phyloP scores from a whole-genome alignment of 1,139 yeast genomes.

The Saccharomyces hybrid region DNA sequence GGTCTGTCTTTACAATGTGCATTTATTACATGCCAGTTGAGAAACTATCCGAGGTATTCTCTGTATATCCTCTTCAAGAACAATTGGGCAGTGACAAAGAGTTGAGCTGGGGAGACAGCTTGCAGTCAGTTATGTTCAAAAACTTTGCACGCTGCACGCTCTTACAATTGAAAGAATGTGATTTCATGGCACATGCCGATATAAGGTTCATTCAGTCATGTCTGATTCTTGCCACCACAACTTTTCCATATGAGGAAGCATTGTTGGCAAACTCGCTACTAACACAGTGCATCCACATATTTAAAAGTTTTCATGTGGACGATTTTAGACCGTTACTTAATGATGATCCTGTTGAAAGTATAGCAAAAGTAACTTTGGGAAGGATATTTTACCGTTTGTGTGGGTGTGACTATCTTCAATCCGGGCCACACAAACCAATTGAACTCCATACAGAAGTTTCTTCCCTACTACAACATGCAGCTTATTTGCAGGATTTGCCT shows the following conservation, averaged over 20 bases:
- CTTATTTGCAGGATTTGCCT: slow-evolving; percentile 22
- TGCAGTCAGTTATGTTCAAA: slow-evolving; percentile 9
- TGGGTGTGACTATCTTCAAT: slow-evolving; percentile 22
- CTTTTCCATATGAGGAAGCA: slow-evolving; percentile 12
- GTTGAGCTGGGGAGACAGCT: slow-evolving; percentile 13
- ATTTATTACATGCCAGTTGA: slow-evolving; percentile 25
- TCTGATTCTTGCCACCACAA: slow-evolving; percentile 23
- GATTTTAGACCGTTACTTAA: slow-evolving; percentile 15
- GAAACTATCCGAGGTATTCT: slow-evolving; percentile 9
- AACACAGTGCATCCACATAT: slow-evolving; percentile 20
- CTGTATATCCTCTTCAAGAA: slow-evolving; percentile 8
- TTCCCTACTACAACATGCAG: slow-evolving; percentile 27
- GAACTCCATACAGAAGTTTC: slow-evolving; percentile 22
- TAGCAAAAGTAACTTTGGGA: slow-evolving; percentile 21
- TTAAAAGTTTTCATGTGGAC: slow-evolving; percentile 20
- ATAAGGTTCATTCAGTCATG: slow-evolving; percentile 23
- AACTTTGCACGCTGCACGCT: slow-evolving; percentile 16
- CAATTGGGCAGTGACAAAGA: slow-evolving; percentile 7
- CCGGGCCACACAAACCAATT: slow-evolving; percentile 20
- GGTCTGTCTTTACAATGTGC: slow-evolving; percentile 27
- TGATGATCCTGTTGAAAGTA: slow-evolving; percentile 19
- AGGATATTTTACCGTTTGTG: slow-evolving; percentile 28
- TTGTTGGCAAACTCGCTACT: slow-evolving; percentile 17
- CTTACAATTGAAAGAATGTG: slow-evolving; percentile 14
- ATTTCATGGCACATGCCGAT: slow-evolving; percentile 22